Evolutionary conservation across 352 stramenopile genomes (phyloP), one percentile per base, ranked within the genome.

Genomic region (Pythium volutum): DNA sequence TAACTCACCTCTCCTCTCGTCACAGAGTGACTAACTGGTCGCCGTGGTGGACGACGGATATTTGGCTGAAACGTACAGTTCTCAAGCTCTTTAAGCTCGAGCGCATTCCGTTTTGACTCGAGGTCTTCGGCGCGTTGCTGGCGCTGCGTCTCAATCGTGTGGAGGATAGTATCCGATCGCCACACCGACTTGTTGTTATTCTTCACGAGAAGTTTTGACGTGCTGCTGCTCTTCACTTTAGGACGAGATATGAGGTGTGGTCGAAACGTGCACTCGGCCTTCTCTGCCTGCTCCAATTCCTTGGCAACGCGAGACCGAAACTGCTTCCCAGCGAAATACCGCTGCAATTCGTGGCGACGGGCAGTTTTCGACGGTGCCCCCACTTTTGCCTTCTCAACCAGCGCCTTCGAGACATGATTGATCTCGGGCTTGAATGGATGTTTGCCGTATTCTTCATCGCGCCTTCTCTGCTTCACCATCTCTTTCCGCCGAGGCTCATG

Each of bases 21-120:
- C 8, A 16, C 25, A 15, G 33, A 29, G 36, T 67, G 27, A 18
- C 39, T 54, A 2, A 7, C 2, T 7, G 39, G 15, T 38, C 48
- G 29, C 0, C 49, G 49, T 20, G n/a, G 59, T 20, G 50, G 22
- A 20, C 59, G 39, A 31, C 48, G 51, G 4, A 52, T 20, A 46
- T 68, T 90, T 0, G 85, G 85, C 25, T 82, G 74, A 33, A 96
- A 96, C 5, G 88, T 95, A 46, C 87, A 96, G 53, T 96, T 80
- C 52, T 89, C 63, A 2, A 93, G 64, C 43, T 91, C 78, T 46
- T 77, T 74, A 2, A 91, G 46, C 48, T 90, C 79, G 16, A 75
- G 70, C 0, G 54, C 74, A 39, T 87, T 85, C 11, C 81, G 69
- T 43, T 87, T 85, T 15, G 73, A 67, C 54, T 91, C 69, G 15